Base-by-base conservation (phyloP, 225 moss, liverwort and hornwort species). In the Lunularia cruciata region DNA sequence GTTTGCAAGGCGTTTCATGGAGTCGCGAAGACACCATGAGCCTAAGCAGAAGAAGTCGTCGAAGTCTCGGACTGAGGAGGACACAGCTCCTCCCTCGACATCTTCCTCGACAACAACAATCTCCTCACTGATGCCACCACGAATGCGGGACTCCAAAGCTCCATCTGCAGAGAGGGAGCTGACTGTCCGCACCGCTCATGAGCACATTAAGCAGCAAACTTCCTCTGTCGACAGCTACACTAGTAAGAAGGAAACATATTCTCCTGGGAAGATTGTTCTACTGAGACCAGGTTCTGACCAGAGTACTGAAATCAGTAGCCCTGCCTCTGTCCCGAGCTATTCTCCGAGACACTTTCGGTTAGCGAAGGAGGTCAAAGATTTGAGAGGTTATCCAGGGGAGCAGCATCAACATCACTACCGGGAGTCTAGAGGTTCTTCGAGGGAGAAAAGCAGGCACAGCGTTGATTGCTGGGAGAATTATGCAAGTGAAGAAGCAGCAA, bases 1-100 rank as follows among this genome's bases (percentile, higher is more conserved):
- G 30, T 73, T 78, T 35, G 78, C 78, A 33, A 53, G 78, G 53
- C 78, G 73, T 1, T 78, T 78, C 63, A 62, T 78, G 61, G 78
- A 62, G 33, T 73, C 69, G 25, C 61, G 78, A 25, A 62, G 73
- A 42, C 57, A 64, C 47, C 34, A 59, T 18, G 68, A 68, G 67
- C 52, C 61, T 11, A 73, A 78, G 73, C 70, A 76, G 30, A 60
- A 60, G 32, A 76, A 58, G 52, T 35, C 51, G 27, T 71, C 76
- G 10, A 59, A 51, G 25, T 59, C 71, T 30, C 69, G 57, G 59
- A 14, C 26, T n/a, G 71, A 65, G 36, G 72, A 72, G 37, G 72
- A 72, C 15, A 56, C 37, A 26, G 45, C 63, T 6, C 53, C 70
- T 14, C 63, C 46, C 9, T 57, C 67, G 0, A 67, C 70, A 0